These are phyloP conservation scores for Dendryphion nanum DNA, from an alignment of 2,329 filamentous ascomycete species.

Conservation along the genomic window DNA sequence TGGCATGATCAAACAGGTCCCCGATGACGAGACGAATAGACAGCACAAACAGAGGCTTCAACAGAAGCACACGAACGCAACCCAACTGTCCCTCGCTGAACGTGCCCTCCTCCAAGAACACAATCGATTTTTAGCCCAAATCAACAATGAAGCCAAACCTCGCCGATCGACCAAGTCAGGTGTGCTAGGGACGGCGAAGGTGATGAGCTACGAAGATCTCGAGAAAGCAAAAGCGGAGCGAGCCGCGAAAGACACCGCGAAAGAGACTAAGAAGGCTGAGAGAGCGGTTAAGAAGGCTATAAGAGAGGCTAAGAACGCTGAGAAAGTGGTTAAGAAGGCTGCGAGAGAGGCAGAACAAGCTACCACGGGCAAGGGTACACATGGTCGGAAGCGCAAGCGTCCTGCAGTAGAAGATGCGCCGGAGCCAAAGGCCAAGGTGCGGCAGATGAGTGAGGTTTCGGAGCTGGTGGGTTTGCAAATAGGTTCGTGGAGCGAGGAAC, in stretches of 20 bases:
- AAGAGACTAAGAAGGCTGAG: background rate
- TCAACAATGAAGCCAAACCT: constrained; percentile 2
- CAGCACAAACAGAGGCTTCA: background rate
- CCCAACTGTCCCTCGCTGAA: constrained; percentile 3
- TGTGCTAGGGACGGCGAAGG: constrained; percentile 2
- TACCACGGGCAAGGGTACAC: too few relatives aligned
- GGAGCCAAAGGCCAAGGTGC: too few relatives aligned
- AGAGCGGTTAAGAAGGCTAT: too few relatives aligned
- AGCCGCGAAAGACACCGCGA: constrained; percentile 2
- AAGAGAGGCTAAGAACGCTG: too few relatives aligned
- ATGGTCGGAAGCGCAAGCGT: too few relatives aligned
- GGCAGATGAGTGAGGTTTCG: too few relatives aligned
- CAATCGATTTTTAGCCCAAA: constrained; percentile 1
- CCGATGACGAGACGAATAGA: background rate
- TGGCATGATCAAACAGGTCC: background rate
- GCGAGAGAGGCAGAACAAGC: too few relatives aligned
- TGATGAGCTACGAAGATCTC: constrained; percentile 5
- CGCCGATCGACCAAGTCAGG: constrained; percentile 2
- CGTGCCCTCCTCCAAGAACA: constrained; percentile 1
- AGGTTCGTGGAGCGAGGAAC: too few relatives aligned
- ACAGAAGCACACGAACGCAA: constrained; percentile 4
- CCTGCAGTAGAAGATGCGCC: too few relatives aligned
- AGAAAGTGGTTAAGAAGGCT: too few relatives aligned
- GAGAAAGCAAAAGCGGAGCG: constrained; percentile 2
- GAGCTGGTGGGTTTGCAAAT: too few relatives aligned